These are phyloP conservation scores for Aureobasidium melanogenum DNA, from an alignment of 2,329 filamentous ascomycete genomes.

Conservation along the genomic window DNA sequence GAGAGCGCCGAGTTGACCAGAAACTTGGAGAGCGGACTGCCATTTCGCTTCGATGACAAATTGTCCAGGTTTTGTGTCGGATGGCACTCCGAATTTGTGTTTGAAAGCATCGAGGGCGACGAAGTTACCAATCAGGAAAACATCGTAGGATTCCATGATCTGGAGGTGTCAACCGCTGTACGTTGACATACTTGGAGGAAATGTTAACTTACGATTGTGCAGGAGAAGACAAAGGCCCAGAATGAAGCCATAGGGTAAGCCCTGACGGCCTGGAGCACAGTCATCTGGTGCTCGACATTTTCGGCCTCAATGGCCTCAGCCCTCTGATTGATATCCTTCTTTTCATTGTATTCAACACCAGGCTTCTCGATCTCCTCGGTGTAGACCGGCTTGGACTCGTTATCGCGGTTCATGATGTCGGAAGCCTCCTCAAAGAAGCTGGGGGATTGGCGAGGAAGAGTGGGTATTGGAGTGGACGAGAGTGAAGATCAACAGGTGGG, in stretches of 20 bases:
- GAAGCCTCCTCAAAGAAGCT: neutral
- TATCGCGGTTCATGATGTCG: neutral
- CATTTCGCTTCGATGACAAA: constrained; percentile 43
- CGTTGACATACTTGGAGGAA: neutral
- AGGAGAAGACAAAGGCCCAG: constrained; percentile 50
- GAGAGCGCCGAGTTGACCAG: constrained; percentile 50
- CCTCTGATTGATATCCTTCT: constrained; percentile 32
- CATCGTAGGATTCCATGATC: constrained; percentile 58
- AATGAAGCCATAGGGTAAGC: constrained; percentile 45
- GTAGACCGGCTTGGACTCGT: neutral
- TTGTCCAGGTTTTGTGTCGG: neutral
- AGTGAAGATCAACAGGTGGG: neutral
- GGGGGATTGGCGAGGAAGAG: neutral
- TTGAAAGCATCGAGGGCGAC: constrained; percentile 43
- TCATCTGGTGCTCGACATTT: constrained; percentile 44
- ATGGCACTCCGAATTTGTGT: constrained; percentile 37
- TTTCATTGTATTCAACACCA: neutral
- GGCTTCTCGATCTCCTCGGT: neutral
- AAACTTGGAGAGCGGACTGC: constrained; percentile 50
- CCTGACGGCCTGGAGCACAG: constrained; percentile 40
- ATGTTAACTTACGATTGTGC: constrained; percentile 38
- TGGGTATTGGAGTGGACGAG: neutral
- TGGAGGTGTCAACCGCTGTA: constrained; percentile 24
- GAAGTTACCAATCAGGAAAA: constrained; percentile 54
- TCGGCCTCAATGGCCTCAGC: constrained; percentile 48